Percentiles rank a stretch among this genome's conserved stretches.
Conservation (phyloP, 495 filamentous ascomycete species). For the Hypoxylon intermedium region DNA sequence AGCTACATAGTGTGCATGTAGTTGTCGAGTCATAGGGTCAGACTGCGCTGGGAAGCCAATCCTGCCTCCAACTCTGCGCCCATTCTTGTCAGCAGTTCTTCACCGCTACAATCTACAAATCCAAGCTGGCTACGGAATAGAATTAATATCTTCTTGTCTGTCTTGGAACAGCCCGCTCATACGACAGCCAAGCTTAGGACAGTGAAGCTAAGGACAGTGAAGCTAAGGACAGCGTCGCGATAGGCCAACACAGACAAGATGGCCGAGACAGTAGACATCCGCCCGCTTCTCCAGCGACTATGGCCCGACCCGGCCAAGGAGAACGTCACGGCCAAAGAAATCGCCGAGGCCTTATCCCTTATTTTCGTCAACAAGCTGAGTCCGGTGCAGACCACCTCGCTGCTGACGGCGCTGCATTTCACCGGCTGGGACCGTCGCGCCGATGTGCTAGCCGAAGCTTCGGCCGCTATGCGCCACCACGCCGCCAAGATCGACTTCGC, state of each 20-base stretch:
- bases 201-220: too few relatives aligned
- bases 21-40: too few relatives aligned
- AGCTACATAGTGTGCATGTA: too few relatives aligned
- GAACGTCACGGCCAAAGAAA: conserved; percentile 76
- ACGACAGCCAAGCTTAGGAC: too few relatives aligned
- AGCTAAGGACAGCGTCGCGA: too few relatives aligned
- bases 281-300: conserved; percentile 78
- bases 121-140: too few relatives aligned
- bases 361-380: conserved; percentile 88
- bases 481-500: conserved; percentile 58
- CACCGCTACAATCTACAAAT: too few relatives aligned
- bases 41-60: too few relatives aligned
- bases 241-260: conserved; percentile 14
- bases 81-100: too few relatives aligned
- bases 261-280: conserved; percentile 66
- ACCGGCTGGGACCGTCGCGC: conserved; percentile 78
- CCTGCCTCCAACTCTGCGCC: too few relatives aligned
- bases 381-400: conserved; percentile 79
- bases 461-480: conserved; percentile 67
- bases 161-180: too few relatives aligned
- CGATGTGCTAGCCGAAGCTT: conserved; percentile 79
- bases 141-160: too few relatives aligned
- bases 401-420: conserved; percentile 88
- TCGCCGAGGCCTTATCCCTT: conserved; percentile 83
- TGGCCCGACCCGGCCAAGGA: conserved; percentile 74